Percentiles rank a stretch among this genome's conserved stretches.
Evolutionary conservation across 495 filamentous ascomycete genomes (phyloP).

Genomic region (Apodospora peruviana): DNA sequence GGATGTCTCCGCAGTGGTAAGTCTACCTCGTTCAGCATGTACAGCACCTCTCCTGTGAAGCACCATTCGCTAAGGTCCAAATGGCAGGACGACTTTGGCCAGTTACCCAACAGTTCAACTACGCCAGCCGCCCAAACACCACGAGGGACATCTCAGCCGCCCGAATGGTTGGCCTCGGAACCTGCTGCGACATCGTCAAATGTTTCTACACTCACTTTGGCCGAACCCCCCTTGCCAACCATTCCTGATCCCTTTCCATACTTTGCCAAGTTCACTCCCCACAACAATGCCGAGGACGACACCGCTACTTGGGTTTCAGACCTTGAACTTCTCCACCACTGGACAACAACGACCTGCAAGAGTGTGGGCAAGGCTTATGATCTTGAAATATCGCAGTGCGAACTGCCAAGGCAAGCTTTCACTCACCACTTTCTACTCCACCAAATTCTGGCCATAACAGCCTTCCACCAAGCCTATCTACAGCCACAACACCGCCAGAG

Average conservation of each 20-base stretch:
- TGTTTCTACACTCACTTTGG: neutral
- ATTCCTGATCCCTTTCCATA: slow-evolving; percentile 17
- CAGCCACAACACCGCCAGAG: slow-evolving; percentile 6
- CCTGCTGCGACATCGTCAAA: neutral
- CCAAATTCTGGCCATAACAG: slow-evolving; percentile 20
- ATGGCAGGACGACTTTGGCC: too few species aligned
- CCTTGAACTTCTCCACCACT: slow-evolving; percentile 25
- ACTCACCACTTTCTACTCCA: slow-evolving; percentile 21
- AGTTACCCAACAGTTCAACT: neutral
- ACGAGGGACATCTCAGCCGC: neutral
- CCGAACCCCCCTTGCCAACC: neutral
- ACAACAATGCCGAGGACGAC: slow-evolving; percentile 6
- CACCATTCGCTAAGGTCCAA: too few species aligned
- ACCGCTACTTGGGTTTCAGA: slow-evolving; percentile 18
- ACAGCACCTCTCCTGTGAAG: too few species aligned
- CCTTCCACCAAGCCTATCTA: slow-evolving; percentile 23
- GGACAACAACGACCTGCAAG: slow-evolving; percentile 10
- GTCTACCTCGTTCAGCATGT: too few species aligned
- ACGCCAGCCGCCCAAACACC: slow-evolving; percentile 1
- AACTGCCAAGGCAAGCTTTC: slow-evolving; percentile 17
- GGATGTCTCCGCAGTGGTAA: too few species aligned
- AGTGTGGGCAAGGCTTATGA: slow-evolving; percentile 7
- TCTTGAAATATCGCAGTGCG: slow-evolving; percentile 14
- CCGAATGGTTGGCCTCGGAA: neutral
- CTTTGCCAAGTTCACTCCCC: slow-evolving; percentile 15